Conservation (phyloP, 1,284 basidiomycete species). For the Trametes hirsuta region DNA sequence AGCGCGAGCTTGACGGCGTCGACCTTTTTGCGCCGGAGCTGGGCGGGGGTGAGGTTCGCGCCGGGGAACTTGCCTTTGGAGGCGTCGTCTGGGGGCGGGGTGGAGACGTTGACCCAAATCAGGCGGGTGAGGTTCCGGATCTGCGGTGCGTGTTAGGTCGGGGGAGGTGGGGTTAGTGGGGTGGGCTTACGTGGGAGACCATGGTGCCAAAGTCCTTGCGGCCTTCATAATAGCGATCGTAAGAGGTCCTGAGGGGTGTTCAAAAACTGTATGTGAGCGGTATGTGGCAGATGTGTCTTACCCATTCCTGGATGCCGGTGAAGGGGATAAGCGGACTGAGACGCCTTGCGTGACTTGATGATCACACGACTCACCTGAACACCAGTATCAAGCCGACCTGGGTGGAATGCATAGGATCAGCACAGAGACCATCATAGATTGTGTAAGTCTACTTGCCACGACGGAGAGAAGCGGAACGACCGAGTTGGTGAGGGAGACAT, state of each 20-base stretch:
- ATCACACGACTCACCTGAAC: slow-evolving; percentile 57
- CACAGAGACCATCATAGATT: background rate
- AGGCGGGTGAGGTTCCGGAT: slow-evolving; percentile 65
- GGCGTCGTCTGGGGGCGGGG: slow-evolving; percentile 57
- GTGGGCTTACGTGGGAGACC: slow-evolving; percentile 54
- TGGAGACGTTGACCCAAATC: slow-evolving; percentile 80
- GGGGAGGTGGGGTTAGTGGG: background rate
- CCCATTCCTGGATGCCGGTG: slow-evolving; percentile 35
- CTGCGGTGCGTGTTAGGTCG: slow-evolving; percentile 33
- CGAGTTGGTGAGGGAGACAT: slow-evolving; percentile 66
- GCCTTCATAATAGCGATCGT: slow-evolving; percentile 85
- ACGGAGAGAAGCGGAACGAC: slow-evolving; percentile 87
- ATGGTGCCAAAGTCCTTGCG: slow-evolving; percentile 78
- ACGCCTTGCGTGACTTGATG: background rate
- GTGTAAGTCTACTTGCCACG: slow-evolving; percentile 64
- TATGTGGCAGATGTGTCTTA: slow-evolving; percentile 10
- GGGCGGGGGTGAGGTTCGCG: slow-evolving; percentile 49
- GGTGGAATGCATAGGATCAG: background rate
- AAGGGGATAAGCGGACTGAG: background rate
- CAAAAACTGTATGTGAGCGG: background rate
- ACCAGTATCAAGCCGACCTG: slow-evolving; percentile 79
- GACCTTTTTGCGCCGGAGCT: slow-evolving; percentile 73
- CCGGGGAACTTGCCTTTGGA: slow-evolving; percentile 54
- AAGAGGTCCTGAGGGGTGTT: slow-evolving; percentile 59
- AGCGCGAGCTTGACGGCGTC: slow-evolving; percentile 71